Base-by-base conservation (phyloP, 2,329 filamentous ascomycete genomes). In the Arthrinium phaeospermum region DNA sequence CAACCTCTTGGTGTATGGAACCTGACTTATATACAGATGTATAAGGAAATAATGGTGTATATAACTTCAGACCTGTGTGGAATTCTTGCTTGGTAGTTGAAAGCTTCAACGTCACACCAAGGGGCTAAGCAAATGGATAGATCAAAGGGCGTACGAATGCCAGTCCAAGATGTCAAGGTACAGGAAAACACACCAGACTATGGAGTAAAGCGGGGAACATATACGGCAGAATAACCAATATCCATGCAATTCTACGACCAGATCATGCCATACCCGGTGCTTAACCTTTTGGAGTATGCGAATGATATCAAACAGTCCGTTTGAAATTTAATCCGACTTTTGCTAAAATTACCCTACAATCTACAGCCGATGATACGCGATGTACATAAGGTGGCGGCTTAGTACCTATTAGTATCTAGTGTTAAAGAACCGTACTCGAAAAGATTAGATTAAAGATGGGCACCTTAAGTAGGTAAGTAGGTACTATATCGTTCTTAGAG, bases 141-240 rank as follows among this genome's bases (percentile, higher is more conserved):
- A 51, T 37, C 53, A 41, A 64, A 64, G 10, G 57, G 57, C 57
- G 57, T 16, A 64, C 19, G 57, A 64, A 41, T 64, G 57, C 41
- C 57, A 64, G n/a, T n/a, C 22, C 46, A 22, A 22, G n/a, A 49
- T 41, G 34, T 64, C 57, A 41, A 64, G 22, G 34, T 41, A 34
- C 8, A n/a, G 34, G 12, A n/a, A 13, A 34, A 41, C 57, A 41
- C 19, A 30, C 27, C 27, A 30, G 27, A 30, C 27, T 30, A 22
- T 37, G n/a, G 41, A 41, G 3, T 64, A 41, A 64, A 64, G 57
- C 34, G 57, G 57, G 34, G 57, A 41, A 64, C 13, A 10, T 13
- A 34, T 12, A 24, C 41, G 30, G 34, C 57, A n/a, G 30, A 41
- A 30, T 30, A 64, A n/a, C 19, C 34, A 22, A 19, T 22, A 64